These are phyloP conservation scores for Triangularia verruculosa DNA, from an alignment of 2,329 filamentous ascomycete genomes.

Conservation along the genomic window DNA sequence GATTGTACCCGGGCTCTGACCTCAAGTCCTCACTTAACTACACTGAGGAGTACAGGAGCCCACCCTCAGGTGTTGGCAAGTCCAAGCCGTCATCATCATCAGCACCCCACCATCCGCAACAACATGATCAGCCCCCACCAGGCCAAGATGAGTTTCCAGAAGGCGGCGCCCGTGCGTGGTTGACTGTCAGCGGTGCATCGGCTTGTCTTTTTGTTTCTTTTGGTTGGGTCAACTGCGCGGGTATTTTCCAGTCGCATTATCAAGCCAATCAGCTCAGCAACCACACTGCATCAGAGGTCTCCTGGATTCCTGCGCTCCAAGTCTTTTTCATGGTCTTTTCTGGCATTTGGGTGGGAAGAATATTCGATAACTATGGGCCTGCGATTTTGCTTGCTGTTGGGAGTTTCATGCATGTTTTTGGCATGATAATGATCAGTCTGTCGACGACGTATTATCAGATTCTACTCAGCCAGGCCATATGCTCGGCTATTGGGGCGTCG, in stretches of 20 bases:
- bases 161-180: not conserved
- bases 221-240: conserved; percentile 29
- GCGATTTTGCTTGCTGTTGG: conserved; percentile 34
- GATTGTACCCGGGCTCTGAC: not conserved
- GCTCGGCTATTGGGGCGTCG: conserved; percentile 13
- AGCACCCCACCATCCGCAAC: not conserved
- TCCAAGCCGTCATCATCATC: not conserved
- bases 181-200: not conserved
- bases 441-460: conserved; percentile 18
- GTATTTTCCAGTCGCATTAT: conserved; percentile 38
- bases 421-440: conserved; percentile 33
- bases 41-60: not conserved
- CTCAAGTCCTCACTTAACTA: not conserved
- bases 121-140: not conserved
- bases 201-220: not conserved
- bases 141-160: not conserved
- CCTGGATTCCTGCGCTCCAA: conserved; percentile 39
- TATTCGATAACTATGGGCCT: conserved; percentile 41
- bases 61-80: not conserved
- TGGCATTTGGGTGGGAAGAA: conserved; percentile 37
- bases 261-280: conserved; percentile 26
- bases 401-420: conserved; percentile 35
- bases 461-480: conserved; percentile 16
- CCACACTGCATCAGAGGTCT: conserved; percentile 31
- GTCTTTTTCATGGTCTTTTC: conserved; percentile 38